phyloP scores from a whole-genome alignment of 495 filamentous ascomycete genomes.

The Tuber umbilicatum region DNA sequence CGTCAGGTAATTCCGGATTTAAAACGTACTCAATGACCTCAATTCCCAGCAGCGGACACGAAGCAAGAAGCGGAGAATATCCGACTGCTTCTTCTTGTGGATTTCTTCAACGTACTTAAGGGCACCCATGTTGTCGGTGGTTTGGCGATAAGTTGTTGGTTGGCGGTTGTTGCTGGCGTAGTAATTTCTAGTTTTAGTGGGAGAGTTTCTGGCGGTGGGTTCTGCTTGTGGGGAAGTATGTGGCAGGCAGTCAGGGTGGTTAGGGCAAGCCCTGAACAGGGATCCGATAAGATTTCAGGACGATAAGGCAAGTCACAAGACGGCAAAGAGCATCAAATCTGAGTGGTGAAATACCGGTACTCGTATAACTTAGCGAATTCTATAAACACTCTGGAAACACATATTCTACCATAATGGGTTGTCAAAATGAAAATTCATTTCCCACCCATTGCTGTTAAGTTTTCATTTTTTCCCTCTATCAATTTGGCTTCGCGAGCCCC shows the following conservation, averaged over 20 bases:
- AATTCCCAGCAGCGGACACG: slow-evolving; percentile 99
- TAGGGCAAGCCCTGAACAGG: not conserved
- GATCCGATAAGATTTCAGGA: not conserved
- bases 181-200: not conserved
- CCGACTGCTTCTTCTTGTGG: slow-evolving; percentile 99
- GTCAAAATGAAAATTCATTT: not conserved
- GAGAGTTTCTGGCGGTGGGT: not conserved
- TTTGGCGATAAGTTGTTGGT: slow-evolving; percentile 8
- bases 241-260: not conserved
- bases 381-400: not conserved
- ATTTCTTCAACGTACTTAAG: slow-evolving; percentile 99
- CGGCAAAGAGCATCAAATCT: not conserved
- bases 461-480: not conserved
- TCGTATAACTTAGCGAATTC: no score
- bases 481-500: not conserved
- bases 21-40: slow-evolving; percentile 53
- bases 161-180: slow-evolving; percentile 15
- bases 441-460: not conserved
- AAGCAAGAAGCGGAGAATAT: slow-evolving; percentile 97
- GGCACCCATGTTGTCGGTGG: slow-evolving; percentile 65
- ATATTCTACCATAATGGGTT: not conserved
- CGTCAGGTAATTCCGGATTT: slow-evolving; percentile 35
- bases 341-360: not conserved
- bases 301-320: not conserved
- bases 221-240: not conserved